phyloP scores from a whole-genome alignment of 2,329 filamentous ascomycete species.

The Albophoma yamanashiensis region DNA sequence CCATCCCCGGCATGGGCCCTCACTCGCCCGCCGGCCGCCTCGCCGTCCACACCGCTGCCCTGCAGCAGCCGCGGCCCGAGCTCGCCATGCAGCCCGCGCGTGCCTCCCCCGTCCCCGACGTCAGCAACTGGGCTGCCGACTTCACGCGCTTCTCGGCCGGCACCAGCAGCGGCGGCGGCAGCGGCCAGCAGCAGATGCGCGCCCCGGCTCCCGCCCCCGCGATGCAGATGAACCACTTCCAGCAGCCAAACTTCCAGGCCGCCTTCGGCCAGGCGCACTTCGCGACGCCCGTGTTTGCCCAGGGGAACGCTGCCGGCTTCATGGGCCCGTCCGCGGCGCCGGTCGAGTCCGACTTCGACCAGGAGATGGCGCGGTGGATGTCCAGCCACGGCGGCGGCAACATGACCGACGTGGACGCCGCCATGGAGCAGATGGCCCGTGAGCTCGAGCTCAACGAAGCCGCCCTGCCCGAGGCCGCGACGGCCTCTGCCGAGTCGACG shows the following conservation, averaged over 20 bases:
- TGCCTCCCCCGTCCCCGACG: slow-evolving; percentile 11
- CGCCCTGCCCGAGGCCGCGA: slow-evolving; percentile 10
- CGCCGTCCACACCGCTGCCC: slow-evolving; percentile 21
- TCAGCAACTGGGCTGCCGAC: slow-evolving; percentile 25
- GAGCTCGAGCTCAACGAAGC: slow-evolving; percentile 27
- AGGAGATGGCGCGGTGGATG: slow-evolving; percentile 32
- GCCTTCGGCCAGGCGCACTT: slow-evolving; percentile 17
- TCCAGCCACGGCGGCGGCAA: slow-evolving; percentile 18
- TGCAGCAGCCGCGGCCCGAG: slow-evolving; percentile 11
- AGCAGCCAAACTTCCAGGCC: slow-evolving; percentile 17
- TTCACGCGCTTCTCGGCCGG: slow-evolving; percentile 19
- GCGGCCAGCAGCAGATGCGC: slow-evolving; percentile 10
- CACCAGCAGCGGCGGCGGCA: no score
- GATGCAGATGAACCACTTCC: slow-evolving; percentile 11
- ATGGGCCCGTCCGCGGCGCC: slow-evolving; percentile 12
- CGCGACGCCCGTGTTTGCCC: slow-evolving; percentile 15
- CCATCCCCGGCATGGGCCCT: slow-evolving; percentile 14
- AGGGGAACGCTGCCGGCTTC: slow-evolving; percentile 12
- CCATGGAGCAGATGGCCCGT: slow-evolving; percentile 31
- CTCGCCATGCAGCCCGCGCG: slow-evolving; percentile 12
- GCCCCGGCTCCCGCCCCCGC: slow-evolving; percentile 9
- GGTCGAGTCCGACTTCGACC: slow-evolving; percentile 24
- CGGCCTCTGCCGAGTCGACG: not conserved
- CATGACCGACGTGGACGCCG: slow-evolving; percentile 29
- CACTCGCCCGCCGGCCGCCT: slow-evolving; percentile 23